Conservation (phyloP, 345 rosid species). For the Psidium guajava region DNA sequence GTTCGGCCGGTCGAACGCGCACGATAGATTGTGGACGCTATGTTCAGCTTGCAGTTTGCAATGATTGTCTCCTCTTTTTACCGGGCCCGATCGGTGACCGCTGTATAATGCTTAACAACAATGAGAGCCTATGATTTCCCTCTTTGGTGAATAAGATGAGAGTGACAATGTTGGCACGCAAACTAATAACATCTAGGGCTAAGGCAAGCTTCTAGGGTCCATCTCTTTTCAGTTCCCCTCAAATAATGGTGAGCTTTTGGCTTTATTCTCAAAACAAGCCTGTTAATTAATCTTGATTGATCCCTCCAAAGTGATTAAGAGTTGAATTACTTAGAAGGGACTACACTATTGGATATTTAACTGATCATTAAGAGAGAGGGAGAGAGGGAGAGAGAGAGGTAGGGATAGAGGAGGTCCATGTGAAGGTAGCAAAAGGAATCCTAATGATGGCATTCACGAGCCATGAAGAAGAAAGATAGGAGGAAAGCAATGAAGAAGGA, state of each 20-base stretch:
- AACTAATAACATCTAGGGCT: neutral
- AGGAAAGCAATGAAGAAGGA: neutral
- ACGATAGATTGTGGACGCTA: neutral
- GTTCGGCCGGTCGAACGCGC: neutral
- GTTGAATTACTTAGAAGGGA: neutral
- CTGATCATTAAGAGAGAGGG: neutral
- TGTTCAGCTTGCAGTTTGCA: neutral
- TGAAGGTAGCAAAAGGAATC: conserved; percentile 1
- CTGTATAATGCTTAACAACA: neutral
- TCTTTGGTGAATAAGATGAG: neutral
- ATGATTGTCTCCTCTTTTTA: neutral
- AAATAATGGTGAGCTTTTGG: neutral
- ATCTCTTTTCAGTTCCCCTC: neutral
- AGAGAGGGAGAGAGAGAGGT: neutral
- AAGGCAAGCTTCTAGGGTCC: neutral
- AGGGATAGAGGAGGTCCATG: neutral
- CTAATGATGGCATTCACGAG: neutral
- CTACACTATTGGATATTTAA: neutral
- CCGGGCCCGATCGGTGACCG: neutral
- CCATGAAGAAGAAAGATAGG: neutral
- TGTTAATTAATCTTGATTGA: neutral
- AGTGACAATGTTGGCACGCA: neutral
- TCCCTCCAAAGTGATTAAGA: neutral
- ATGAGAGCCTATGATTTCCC: neutral
- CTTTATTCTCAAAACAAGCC: neutral